Conservation (phyloP, 352 stramenopile genomes). For the Pythium rishiriense region DNA sequence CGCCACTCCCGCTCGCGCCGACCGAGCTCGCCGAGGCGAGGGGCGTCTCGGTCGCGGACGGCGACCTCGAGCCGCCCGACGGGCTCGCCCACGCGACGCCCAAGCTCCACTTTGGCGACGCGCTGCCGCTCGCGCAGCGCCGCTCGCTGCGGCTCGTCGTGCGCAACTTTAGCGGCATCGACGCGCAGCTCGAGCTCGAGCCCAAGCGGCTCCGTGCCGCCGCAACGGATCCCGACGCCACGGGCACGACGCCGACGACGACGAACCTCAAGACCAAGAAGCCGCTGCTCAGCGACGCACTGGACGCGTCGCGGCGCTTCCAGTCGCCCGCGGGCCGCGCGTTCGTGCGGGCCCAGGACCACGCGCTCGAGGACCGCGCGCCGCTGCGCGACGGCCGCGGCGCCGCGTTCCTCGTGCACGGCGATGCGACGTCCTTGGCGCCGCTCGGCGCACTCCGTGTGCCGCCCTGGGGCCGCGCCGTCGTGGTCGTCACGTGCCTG, state of each 20-base stretch:
- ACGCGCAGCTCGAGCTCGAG: conserved; percentile 58
- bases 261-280: conserved; percentile 8
- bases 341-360: conserved; percentile 44
- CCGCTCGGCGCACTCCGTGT: conserved; percentile 32
- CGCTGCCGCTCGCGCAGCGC: conserved; percentile 57
- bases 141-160: conserved; percentile 50
- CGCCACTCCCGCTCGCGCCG: conserved; percentile 30
- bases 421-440: background rate
- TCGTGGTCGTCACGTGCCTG: conserved; percentile 61
- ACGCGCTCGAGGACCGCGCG: conserved; percentile 46
- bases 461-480: conserved; percentile 54
- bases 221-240: background rate
- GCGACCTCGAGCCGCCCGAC: conserved; percentile 48
- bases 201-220: conserved; percentile 49
- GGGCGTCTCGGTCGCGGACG: conserved; percentile 40
- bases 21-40: conserved; percentile 43
- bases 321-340: conserved; percentile 51
- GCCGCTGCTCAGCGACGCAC: conserved; percentile 36
- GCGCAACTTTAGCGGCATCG: conserved; percentile 80
- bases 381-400: conserved; percentile 50
- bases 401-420: conserved; percentile 47
- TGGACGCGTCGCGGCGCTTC: conserved; percentile 49
- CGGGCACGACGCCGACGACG: background rate
- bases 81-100: conserved; percentile 29
- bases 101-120: conserved; percentile 66